A percentile compares a stretch with the other conserved stretches of the same genome.
Evolutionary conservation across 2,329 filamentous ascomycete genomes (phyloP).

Genomic region (Cercospora zeae-maydis): DNA sequence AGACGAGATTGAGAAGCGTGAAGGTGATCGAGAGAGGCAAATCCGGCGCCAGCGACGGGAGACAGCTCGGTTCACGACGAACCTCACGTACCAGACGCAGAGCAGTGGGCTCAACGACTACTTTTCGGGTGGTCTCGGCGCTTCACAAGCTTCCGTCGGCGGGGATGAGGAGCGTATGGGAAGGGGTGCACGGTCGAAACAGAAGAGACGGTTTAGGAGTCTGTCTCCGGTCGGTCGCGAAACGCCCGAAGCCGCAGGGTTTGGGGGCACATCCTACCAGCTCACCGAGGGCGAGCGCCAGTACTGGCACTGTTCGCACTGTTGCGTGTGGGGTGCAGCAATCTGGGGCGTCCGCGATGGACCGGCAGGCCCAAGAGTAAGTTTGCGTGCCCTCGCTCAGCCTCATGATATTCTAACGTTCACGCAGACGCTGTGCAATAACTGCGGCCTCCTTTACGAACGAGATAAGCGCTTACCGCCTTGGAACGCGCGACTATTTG

Average conservation of each 20-base stretch:
- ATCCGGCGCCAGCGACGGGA: constrained; percentile 82
- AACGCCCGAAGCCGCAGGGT: constrained; percentile 70
- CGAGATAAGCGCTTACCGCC: constrained; percentile 78
- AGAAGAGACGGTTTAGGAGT: constrained; percentile 88
- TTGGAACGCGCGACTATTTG: constrained; percentile 69
- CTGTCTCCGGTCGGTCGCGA: constrained; percentile 77
- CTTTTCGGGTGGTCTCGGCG: constrained; percentile 50
- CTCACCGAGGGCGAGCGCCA: constrained; percentile 71
- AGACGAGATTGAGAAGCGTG: constrained; percentile 95
- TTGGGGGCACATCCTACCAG: constrained; percentile 61
- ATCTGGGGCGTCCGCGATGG: constrained; percentile 96
- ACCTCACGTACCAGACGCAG: constrained; percentile 45
- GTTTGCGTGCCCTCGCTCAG: constrained; percentile 33
- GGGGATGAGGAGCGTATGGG: constrained; percentile 75
- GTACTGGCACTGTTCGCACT: constrained; percentile 85
- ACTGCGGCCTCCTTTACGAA: constrained; percentile 86
- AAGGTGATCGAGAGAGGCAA: constrained; percentile 89
- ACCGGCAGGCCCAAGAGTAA: constrained; percentile 66
- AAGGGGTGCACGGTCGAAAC: constrained; percentile 86
- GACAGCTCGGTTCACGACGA: constrained; percentile 70
- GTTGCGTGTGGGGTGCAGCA: constrained; percentile 78
- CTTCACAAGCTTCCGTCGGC: constrained; percentile 39
- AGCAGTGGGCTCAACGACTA: constrained; percentile 48
- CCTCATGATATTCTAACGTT: constrained; percentile 11
- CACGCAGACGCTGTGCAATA: constrained; percentile 77